These are phyloP conservation scores for Beauveria asiatica DNA, from an alignment of 2,329 filamentous ascomycete species.

Conservation along the genomic window DNA sequence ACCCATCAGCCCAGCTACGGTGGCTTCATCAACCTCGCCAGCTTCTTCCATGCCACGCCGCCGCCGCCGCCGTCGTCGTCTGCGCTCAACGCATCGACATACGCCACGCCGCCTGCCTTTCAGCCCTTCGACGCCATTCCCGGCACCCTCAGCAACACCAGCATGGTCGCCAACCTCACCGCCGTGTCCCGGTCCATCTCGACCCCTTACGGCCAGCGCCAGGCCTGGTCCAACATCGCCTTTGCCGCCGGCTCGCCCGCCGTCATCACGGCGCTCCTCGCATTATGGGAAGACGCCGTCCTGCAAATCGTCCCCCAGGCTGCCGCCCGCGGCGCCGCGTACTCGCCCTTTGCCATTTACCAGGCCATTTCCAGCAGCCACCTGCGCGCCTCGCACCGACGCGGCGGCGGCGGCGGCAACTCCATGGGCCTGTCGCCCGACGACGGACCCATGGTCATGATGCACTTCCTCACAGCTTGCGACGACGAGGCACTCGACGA, in stretches of 20 bases:
- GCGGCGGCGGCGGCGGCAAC: slow-evolving; percentile 35
- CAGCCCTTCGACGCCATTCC: slow-evolving; percentile 16
- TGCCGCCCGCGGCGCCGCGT: slow-evolving; percentile 10
- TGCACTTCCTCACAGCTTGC: slow-evolving; percentile 23
- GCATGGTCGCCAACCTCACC: slow-evolving; percentile 18
- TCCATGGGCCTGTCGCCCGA: slow-evolving; percentile 29
- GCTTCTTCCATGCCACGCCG: slow-evolving; percentile 14
- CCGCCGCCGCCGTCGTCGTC: background rate
- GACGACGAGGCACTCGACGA: slow-evolving; percentile 20
- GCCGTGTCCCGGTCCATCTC: slow-evolving; percentile 17
- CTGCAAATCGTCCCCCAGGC: slow-evolving; percentile 8
- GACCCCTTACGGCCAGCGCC: slow-evolving; percentile 18
- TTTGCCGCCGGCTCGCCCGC: slow-evolving; percentile 17
- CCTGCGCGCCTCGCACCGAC: slow-evolving; percentile 22
- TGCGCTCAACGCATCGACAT: background rate
- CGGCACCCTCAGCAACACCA: slow-evolving; percentile 16
- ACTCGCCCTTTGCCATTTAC: slow-evolving; percentile 21
- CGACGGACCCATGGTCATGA: slow-evolving; percentile 25
- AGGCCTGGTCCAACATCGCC: slow-evolving; percentile 23
- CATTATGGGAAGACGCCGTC: slow-evolving; percentile 18
- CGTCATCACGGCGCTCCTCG: slow-evolving; percentile 20
- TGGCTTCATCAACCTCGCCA: slow-evolving; percentile 11
- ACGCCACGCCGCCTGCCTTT: slow-evolving; percentile 17
- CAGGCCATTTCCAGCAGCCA: slow-evolving; percentile 32
- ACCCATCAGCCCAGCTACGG: slow-evolving; percentile 5